Evolutionary conservation across 176 grass and related monocot species (phyloP).

Genomic region (Tillandsia leiboldiana): DNA sequence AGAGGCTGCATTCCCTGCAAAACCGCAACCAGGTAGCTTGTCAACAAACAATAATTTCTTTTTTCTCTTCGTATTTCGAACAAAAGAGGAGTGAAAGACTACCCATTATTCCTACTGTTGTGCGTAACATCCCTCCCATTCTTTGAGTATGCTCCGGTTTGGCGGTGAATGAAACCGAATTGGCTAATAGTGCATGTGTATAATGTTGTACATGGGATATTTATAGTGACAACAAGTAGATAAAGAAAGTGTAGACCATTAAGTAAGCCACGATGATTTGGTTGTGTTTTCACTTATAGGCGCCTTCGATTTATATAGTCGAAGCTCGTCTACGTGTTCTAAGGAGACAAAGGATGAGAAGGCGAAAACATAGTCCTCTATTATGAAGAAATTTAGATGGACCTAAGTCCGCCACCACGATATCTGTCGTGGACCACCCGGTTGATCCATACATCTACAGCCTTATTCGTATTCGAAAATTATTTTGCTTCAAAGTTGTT

Average conservation of each 20-base stretch:
- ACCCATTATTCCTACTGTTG: slow-evolving; percentile 51
- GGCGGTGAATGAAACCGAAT: background rate
- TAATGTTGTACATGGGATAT: background rate
- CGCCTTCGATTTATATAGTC: background rate
- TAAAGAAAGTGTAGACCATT: background rate
- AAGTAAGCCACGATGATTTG: background rate
- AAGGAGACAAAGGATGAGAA: background rate
- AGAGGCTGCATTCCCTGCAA: slow-evolving; percentile 50
- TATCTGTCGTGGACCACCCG: too few relatives aligned
- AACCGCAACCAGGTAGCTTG: background rate
- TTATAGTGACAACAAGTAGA: background rate
- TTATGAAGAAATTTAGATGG: too few relatives aligned
- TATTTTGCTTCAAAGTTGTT: too few relatives aligned
- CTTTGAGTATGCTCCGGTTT: background rate
- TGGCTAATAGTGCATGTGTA: background rate
- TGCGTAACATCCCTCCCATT: slow-evolving; percentile 8
- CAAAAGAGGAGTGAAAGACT: slow-evolving; percentile 9
- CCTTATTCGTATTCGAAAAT: background rate
- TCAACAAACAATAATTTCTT: background rate
- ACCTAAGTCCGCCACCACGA: too few relatives aligned
- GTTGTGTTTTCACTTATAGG: background rate
- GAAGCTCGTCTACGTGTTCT: background rate
- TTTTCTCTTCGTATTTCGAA: background rate
- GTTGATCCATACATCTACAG: background rate
- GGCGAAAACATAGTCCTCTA: too few relatives aligned